These are phyloP conservation scores for Beauveria bassiana DNA, from an alignment of 2,329 filamentous ascomycete genomes.

Conservation along the genomic window DNA sequence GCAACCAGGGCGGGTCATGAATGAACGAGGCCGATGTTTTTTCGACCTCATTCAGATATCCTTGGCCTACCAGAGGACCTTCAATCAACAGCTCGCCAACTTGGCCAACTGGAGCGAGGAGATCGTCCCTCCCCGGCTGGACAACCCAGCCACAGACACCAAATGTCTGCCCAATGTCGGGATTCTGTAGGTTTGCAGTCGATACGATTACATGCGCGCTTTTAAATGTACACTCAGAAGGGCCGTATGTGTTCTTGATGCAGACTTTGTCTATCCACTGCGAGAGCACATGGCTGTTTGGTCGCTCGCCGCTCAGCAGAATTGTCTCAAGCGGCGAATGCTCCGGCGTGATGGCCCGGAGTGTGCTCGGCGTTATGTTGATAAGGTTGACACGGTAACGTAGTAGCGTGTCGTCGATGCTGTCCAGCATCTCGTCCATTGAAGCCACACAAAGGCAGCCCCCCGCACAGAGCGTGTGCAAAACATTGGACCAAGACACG, in stretches of 20 bases:
- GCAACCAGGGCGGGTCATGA: slow-evolving; percentile 26
- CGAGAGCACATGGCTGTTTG: neutral
- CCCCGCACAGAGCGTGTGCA: neutral
- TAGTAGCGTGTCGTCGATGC: neutral
- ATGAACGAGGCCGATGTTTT: slow-evolving; percentile 26
- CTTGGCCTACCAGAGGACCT: neutral
- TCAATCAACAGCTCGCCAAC: slow-evolving; percentile 9
- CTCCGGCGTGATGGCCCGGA: neutral
- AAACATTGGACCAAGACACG: neutral
- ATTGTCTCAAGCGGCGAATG: neutral
- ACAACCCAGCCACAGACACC: slow-evolving; percentile 2
- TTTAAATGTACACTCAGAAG: slow-evolving; percentile 2
- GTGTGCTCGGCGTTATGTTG: neutral
- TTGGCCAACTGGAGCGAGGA: neutral
- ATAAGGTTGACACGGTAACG: neutral
- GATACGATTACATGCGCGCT: neutral
- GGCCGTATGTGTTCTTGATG: slow-evolving; percentile 1
- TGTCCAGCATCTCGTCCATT: neutral
- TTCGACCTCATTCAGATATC: neutral
- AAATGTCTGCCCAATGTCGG: slow-evolving; percentile 2
- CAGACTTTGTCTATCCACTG: neutral
- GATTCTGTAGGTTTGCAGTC: neutral
- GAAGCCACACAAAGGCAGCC: neutral
- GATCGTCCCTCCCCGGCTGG: neutral
- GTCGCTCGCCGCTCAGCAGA: neutral